Evolutionary conservation across 177 flowering plant genomes (phyloP).

Genomic region (Vitis hybrid): DNA sequence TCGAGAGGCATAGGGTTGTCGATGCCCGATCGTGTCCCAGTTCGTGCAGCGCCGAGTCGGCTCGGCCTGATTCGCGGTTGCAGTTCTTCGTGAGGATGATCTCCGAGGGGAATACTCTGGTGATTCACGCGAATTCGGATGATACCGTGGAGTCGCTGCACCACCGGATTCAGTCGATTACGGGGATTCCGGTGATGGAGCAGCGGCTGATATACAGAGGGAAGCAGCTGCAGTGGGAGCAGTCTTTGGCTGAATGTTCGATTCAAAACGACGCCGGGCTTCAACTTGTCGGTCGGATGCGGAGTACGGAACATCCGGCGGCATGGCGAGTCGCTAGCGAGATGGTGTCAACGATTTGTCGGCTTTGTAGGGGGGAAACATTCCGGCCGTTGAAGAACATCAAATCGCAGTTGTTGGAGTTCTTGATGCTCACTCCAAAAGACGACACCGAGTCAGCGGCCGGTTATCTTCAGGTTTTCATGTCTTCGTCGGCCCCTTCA

Average conservation of each 20-base stretch:
- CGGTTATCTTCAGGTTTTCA: constrained; percentile 54
- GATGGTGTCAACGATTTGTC: constrained; percentile 34
- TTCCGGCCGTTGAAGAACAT: constrained; percentile 7
- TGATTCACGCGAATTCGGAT: constrained; percentile 49
- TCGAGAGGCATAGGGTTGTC: constrained; percentile 11
- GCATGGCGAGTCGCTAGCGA: constrained; percentile 62
- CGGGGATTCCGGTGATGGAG: constrained; percentile 67
- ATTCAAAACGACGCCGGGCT: constrained; percentile 65
- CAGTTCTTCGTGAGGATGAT: constrained; percentile 73
- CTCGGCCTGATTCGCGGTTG: constrained; percentile 12
- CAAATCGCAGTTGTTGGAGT: constrained; percentile 28
- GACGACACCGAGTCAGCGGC: constrained; percentile 28
- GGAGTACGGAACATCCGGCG: constrained; percentile 67
- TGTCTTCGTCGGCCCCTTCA: constrained; percentile 41
- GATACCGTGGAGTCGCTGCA: constrained; percentile 69
- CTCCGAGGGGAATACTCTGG: constrained; percentile 47
- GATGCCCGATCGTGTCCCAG: constrained; percentile 15
- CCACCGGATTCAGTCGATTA: constrained; percentile 42
- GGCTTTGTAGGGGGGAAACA: constrained; percentile 32
- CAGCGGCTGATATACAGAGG: constrained; percentile 75
- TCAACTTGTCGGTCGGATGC: constrained; percentile 74
- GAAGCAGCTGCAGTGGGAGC: constrained; percentile 67
- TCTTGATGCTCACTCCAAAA: constrained; percentile 33
- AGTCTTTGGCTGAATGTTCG: constrained; percentile 46
- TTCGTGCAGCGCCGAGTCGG: not conserved